A percentile compares a stretch with the other conserved stretches of the same genome.
Evolutionary conservation across 352 stramenopile genomes (phyloP).

Genomic region (Plasmopara viticola): DNA sequence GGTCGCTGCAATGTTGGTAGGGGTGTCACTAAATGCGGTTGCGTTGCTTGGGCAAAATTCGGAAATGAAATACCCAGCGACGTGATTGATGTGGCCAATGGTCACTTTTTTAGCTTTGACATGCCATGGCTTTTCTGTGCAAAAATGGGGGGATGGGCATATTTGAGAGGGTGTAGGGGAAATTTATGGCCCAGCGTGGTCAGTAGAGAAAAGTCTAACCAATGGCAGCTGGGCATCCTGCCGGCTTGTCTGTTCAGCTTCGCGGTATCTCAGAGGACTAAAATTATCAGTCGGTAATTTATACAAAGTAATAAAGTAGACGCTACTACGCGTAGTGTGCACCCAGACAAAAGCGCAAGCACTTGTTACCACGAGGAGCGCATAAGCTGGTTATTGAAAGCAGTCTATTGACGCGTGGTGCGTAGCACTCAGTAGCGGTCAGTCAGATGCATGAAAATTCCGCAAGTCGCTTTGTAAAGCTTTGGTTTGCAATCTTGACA

Average conservation of each 20-base stretch:
- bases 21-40: slow-evolving; percentile 11
- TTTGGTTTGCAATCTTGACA: no score
- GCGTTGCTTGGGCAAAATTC: slow-evolving; percentile 28
- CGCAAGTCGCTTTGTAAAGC: no score
- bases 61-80: slow-evolving; percentile 27
- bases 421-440: no score
- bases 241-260: slow-evolving; percentile 20
- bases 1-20: slow-evolving; percentile 12
- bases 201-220: slow-evolving; percentile 19
- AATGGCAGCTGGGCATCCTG: slow-evolving; percentile 27
- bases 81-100: slow-evolving; percentile 20
- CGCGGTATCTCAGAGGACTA: slow-evolving; percentile 24
- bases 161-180: slow-evolving; percentile 13
- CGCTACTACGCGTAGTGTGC: neutral
- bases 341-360: neutral
- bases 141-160: slow-evolving; percentile 20
- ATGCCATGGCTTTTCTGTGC: slow-evolving; percentile 16
- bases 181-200: slow-evolving; percentile 27
- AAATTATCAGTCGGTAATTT: slow-evolving; percentile 32
- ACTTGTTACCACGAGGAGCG: neutral
- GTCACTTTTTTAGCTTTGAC: slow-evolving; percentile 32
- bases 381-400: no score
- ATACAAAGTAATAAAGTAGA: neutral
- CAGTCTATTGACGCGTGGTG: no score
- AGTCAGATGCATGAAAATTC: no score